Evolutionary conservation across 1,284 basidiomycete species (phyloP).

Genomic region (Lentinula novae-zelandiae): DNA sequence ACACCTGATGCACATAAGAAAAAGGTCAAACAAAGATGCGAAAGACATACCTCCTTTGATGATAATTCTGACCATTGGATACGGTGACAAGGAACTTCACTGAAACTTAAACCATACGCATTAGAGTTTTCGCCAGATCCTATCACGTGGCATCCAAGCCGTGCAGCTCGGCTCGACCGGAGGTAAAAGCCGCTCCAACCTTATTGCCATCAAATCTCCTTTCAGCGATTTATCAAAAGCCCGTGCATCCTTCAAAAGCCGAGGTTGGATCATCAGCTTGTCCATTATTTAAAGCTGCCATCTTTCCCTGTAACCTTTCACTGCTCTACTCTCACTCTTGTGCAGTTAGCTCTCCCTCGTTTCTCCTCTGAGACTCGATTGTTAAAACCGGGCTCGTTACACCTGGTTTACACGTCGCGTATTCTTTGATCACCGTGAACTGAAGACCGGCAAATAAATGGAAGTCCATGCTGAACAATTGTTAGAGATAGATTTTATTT

Average conservation of each 20-base stretch:
- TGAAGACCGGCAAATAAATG: slow-evolving; percentile 12
- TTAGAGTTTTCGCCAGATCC: neutral
- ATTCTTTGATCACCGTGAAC: slow-evolving; percentile 36
- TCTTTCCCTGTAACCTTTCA: slow-evolving; percentile 14
- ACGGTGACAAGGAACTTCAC: neutral
- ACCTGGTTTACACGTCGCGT: slow-evolving; percentile 12
- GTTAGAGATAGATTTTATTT: slow-evolving; percentile 25
- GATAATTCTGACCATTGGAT: slow-evolving; percentile 80
- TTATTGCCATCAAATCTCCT: neutral
- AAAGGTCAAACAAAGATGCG: neutral
- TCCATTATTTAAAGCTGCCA: neutral
- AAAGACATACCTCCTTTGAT: slow-evolving; percentile 64
- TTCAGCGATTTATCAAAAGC: neutral
- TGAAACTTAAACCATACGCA: no score
- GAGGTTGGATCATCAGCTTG: neutral
- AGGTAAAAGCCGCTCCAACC: neutral
- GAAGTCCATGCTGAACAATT: slow-evolving; percentile 21
- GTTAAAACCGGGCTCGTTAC: slow-evolving; percentile 11
- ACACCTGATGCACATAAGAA: slow-evolving; percentile 40
- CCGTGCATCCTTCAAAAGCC: neutral
- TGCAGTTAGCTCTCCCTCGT: slow-evolving; percentile 10
- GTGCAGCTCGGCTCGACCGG: neutral
- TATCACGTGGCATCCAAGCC: neutral
- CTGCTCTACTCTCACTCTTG: slow-evolving; percentile 12
- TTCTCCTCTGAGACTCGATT: slow-evolving; percentile 9